A percentile compares a stretch with the other conserved stretches of the same genome.
Evolutionary conservation across 768 basidiomycete species (phyloP).

Genomic region (Boletus tylopilopsis): DNA sequence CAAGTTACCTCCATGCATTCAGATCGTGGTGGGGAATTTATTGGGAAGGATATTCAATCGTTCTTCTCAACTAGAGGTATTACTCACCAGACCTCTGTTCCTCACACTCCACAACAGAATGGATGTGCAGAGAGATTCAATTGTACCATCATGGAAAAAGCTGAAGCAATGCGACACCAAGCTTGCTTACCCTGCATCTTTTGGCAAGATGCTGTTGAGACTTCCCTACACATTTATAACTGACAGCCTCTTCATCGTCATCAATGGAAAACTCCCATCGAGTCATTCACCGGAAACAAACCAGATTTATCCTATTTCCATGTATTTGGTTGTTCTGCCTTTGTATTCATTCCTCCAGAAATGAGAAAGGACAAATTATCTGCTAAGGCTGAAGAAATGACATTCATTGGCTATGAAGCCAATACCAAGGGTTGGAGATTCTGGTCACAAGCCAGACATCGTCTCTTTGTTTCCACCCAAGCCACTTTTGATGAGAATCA

Average conservation of each 20-base stretch:
- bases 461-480: no score
- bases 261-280: background rate
- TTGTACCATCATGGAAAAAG: background rate
- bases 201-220: background rate
- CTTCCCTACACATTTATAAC: background rate
- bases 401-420: background rate
- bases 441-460: no score
- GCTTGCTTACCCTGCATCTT: background rate
- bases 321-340: background rate
- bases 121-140: background rate
- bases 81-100: background rate
- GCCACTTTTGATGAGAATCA: no score
- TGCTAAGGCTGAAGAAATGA: background rate
- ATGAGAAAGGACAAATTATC: background rate
- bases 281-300: background rate
- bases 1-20: background rate
- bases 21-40: background rate
- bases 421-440: background rate
- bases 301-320: background rate
- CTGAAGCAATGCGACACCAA: background rate
- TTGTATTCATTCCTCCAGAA: background rate
- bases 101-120: background rate
- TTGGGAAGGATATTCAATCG: background rate
- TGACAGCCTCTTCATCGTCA: background rate
- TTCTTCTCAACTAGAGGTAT: background rate